Evolutionary conservation across 805 yeast genomes (phyloP).

Genomic region (Candida taoyuanica): DNA sequence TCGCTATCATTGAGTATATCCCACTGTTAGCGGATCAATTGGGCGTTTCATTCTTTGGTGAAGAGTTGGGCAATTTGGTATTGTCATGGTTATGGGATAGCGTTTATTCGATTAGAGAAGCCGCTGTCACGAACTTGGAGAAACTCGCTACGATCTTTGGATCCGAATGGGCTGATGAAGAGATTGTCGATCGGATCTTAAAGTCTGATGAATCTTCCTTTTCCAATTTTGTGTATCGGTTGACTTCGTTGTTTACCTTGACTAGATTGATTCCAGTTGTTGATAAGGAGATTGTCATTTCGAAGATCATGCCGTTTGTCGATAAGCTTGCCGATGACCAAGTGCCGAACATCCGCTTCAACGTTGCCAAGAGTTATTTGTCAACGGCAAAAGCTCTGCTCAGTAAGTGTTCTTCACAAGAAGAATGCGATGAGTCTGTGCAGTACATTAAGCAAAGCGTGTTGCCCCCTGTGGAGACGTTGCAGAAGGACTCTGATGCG

Average conservation of each 20-base stretch:
- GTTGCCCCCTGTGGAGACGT: constrained; percentile 57
- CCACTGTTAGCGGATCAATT: constrained; percentile 92
- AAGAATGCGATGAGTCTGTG: constrained; percentile 16
- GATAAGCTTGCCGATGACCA: constrained; percentile 66
- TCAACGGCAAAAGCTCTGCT: constrained; percentile 51
- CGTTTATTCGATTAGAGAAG: constrained; percentile 93
- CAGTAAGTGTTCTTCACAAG: constrained; percentile 19
- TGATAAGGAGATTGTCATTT: constrained; percentile 47
- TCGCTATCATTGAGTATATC: constrained; percentile 94
- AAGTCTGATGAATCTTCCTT: constrained; percentile 35
- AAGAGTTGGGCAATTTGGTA: constrained; percentile 84
- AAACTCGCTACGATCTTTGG: constrained; percentile 86
- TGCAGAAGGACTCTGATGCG: constrained; percentile 69
- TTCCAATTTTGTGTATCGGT: constrained; percentile 80
- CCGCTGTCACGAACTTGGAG: constrained; percentile 82
- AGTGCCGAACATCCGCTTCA: constrained; percentile 94
- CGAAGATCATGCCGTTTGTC: constrained; percentile 75
- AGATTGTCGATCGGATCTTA: constrained; percentile 74
- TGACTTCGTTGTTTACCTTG: constrained; percentile 85
- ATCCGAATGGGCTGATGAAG: constrained; percentile 85
- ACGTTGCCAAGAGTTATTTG: constrained; percentile 82
- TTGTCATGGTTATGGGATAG: constrained; percentile 99
- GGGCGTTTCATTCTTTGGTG: constrained; percentile 90
- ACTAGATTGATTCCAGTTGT: constrained; percentile 79
- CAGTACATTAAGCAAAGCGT: constrained; percentile 47